Evolutionary conservation across 257 asterid species (phyloP).

Genomic region (Ehretia macrophylla): DNA sequence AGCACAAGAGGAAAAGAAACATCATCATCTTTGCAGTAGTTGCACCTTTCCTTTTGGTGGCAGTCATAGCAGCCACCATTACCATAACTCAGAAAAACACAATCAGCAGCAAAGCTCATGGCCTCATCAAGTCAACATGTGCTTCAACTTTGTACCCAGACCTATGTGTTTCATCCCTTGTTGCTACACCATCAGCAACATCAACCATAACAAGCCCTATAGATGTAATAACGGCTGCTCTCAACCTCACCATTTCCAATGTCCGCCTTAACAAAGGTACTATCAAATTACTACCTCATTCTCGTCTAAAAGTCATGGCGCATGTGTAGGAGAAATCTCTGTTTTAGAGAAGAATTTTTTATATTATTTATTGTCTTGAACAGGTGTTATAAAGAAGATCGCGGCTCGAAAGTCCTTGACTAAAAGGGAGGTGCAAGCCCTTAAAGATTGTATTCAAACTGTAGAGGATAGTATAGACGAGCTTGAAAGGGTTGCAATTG

Average conservation of each 20-base stretch:
- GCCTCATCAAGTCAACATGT: slow-evolving; percentile 6
- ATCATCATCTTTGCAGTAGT: slow-evolving; percentile 13
- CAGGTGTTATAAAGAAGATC: not conserved
- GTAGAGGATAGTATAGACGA: not conserved
- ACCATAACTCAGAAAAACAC: not conserved
- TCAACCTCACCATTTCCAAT: not conserved
- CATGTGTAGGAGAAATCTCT: no score
- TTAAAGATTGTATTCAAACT: slow-evolving; percentile 9
- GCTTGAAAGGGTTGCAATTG: not conserved
- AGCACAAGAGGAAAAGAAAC: slow-evolving; percentile 1
- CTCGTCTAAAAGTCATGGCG: no score
- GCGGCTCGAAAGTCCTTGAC: not conserved
- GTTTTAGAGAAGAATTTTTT: no score
- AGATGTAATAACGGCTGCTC: slow-evolving; percentile 3
- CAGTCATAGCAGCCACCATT: not conserved
- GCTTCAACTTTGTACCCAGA: slow-evolving; percentile 10
- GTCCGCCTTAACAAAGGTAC: not conserved
- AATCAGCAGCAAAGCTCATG: not conserved
- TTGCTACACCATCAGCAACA: not conserved
- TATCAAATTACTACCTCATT: no score
- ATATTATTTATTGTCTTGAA: no score
- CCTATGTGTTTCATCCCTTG: slow-evolving; percentile 6
- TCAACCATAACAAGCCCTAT: not conserved
- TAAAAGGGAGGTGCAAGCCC: not conserved
- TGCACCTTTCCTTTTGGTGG: slow-evolving; percentile 12